Evolutionary conservation across 306 rosid genomes (phyloP).

Genomic region (Dalbergia oliveri): DNA sequence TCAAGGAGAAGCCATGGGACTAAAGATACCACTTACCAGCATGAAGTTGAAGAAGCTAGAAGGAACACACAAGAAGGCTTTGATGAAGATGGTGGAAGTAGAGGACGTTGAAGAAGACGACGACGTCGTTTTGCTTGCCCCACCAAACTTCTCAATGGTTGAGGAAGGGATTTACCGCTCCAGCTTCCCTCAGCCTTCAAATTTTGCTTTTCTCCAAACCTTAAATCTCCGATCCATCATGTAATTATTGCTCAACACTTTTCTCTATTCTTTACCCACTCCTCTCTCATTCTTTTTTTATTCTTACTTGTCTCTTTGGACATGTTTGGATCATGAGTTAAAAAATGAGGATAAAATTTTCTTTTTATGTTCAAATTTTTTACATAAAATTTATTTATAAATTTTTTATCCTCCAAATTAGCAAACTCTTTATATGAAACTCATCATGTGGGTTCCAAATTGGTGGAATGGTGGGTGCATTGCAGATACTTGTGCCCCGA

Average conservation of each 20-base stretch:
- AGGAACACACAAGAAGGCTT: neutral
- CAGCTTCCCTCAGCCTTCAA: conserved; percentile 69
- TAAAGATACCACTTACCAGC: neutral
- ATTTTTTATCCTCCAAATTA: no score
- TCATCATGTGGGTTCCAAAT: neutral
- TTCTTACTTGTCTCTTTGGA: neutral
- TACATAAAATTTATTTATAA: no score
- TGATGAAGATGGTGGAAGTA: neutral
- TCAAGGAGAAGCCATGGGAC: neutral
- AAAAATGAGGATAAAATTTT: no score
- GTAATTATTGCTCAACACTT: conserved; percentile 39
- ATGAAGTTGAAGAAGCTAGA: neutral
- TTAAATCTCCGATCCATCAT: conserved; percentile 75
- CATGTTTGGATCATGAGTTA: no score
- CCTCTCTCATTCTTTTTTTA: neutral
- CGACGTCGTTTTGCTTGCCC: conserved; percentile 60
- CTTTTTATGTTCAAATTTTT: no score
- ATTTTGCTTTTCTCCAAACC: conserved; percentile 64
- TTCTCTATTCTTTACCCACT: no score
- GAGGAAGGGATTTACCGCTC: conserved; percentile 85
- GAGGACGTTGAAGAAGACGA: neutral
- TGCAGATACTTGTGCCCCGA: conserved; percentile 81
- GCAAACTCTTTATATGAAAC: neutral
- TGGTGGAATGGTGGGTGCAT: conserved; percentile 38
- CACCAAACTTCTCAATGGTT: conserved; percentile 78